Evolutionary conservation across 2,329 filamentous ascomycete genomes (phyloP).

Genomic region (Fusarium papillatum): DNA sequence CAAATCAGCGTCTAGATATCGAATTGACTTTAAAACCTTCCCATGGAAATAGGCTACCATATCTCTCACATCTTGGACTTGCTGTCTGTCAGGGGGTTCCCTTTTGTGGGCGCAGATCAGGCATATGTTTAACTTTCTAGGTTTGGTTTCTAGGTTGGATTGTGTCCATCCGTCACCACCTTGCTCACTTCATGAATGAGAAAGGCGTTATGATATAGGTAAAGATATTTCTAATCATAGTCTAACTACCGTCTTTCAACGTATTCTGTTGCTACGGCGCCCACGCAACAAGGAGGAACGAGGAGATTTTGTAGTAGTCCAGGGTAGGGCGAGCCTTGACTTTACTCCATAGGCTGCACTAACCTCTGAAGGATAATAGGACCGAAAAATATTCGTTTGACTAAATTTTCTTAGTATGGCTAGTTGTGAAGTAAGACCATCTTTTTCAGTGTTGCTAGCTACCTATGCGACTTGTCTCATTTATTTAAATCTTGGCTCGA

Average conservation of each 20-base stretch:
- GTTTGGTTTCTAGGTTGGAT: too few species aligned
- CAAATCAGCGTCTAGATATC: background rate
- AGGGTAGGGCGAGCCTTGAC: background rate
- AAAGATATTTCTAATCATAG: background rate
- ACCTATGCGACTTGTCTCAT: background rate
- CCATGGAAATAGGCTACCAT: background rate
- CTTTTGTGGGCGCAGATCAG: too few species aligned
- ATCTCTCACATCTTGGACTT: background rate
- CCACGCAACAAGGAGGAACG: background rate
- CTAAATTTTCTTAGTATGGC: too few species aligned
- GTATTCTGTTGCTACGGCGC: background rate
- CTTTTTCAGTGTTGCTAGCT: too few species aligned
- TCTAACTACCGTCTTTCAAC: background rate
- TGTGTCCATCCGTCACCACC: background rate
- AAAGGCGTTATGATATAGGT: background rate
- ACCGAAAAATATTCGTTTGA: background rate
- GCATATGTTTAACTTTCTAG: too few species aligned
- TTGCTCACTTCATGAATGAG: background rate
- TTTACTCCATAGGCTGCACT: background rate
- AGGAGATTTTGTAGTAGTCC: background rate
- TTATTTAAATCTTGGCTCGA: background rate
- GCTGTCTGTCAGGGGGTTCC: too few species aligned
- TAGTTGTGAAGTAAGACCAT: too few species aligned
- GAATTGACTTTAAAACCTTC: background rate
- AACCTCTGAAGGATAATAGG: background rate